Percentiles rank a stretch among this genome's conserved stretches.
These are phyloP conservation scores for Geranium incanum DNA, from an alignment of 441 rosid species.

Conservation along the genomic window DNA sequence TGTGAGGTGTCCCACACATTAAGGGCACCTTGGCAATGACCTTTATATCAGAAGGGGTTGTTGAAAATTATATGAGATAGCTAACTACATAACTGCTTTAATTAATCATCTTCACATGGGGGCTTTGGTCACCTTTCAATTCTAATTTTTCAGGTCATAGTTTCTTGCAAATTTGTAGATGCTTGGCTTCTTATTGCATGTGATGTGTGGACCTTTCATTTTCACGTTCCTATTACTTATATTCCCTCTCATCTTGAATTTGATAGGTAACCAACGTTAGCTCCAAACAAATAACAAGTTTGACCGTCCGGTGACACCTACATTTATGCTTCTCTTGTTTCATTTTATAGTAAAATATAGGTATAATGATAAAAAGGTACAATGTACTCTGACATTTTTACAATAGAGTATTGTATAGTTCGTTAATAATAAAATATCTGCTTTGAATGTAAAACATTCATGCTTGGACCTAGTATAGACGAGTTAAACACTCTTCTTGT, in stretches of 20 bases:
- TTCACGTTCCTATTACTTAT: neutral
- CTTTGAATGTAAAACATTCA: no score
- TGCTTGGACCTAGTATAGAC: no score
- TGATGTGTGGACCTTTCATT: conserved; percentile 3
- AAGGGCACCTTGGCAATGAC: neutral
- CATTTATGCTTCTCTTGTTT: no score
- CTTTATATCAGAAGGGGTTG: neutral
- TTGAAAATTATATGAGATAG: neutral
- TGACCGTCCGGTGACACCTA: no score
- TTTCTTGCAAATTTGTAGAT: neutral
- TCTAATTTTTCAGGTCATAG: neutral
- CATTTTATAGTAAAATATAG: no score
- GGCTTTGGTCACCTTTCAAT: neutral
- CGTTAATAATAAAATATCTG: no score
- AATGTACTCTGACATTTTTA: no score
- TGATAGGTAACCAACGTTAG: no score
- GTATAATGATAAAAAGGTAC: no score
- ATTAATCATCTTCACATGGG: conserved; percentile 1
- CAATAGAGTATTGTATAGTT: no score
- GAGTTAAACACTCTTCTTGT: no score
- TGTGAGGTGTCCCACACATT: conserved; percentile 2
- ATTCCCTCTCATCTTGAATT: neutral
- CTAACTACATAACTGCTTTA: neutral
- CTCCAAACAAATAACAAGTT: no score
- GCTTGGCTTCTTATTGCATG: neutral